phyloP scores from a whole-genome alignment of 176 grass and related monocot species.

The Ampelocalamus luodianensis region DNA sequence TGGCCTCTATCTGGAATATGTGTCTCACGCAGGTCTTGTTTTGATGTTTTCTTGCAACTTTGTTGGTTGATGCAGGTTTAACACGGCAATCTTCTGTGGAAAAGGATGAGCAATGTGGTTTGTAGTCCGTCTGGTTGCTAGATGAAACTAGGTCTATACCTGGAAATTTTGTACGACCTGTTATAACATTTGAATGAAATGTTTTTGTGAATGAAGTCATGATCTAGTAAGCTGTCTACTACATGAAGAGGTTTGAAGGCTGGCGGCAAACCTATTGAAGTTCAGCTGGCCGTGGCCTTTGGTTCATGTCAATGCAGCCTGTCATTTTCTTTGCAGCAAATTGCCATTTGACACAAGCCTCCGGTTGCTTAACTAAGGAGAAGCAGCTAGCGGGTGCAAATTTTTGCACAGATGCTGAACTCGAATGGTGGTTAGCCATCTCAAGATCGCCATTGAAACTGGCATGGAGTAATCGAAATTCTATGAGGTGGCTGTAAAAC shows the following conservation, averaged over 20 bases:
- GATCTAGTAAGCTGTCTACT: background rate
- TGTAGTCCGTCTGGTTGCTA: conserved; percentile 13
- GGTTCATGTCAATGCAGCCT: background rate
- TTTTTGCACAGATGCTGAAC: background rate
- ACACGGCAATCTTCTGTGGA: background rate
- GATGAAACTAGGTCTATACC: background rate
- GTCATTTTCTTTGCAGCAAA: background rate
- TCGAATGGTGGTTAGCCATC: background rate
- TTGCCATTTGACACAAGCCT: background rate
- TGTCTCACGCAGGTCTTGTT: conserved; percentile 11
- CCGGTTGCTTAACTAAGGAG: background rate
- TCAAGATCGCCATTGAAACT: background rate
- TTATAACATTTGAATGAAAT: background rate
- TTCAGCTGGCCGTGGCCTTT: background rate
- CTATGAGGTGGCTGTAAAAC: background rate
- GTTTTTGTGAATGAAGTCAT: background rate
- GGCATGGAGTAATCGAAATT: conserved; percentile 12
- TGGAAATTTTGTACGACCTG: background rate
- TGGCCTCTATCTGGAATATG: background rate
- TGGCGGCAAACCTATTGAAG: background rate
- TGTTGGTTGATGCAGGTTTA: conserved; percentile 17
- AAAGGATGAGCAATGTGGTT: conserved; percentile 27
- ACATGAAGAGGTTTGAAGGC: background rate
- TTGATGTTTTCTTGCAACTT: conserved; percentile 35
- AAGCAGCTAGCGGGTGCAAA: background rate